Conservation (phyloP, 345 rosid genomes). For the Populus deltoides region DNA sequence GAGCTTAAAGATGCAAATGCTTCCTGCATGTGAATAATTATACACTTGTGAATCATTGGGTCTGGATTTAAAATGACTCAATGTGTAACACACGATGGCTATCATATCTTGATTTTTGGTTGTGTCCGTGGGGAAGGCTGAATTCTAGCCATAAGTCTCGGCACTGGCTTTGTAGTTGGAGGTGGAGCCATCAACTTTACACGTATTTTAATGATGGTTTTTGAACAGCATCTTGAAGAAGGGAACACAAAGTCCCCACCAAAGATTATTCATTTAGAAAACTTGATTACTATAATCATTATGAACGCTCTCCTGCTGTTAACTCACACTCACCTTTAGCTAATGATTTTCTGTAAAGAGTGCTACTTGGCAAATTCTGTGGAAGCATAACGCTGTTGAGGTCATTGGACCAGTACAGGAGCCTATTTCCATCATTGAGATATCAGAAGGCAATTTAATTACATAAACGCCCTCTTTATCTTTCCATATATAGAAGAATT, state of each 20-base stretch:
- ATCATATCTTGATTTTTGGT: constrained; percentile 18
- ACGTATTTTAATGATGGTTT: constrained; percentile 43
- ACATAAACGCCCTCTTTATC: not conserved
- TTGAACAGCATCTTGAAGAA: constrained; percentile 34
- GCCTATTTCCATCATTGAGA: not conserved
- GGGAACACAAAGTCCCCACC: constrained; percentile 15
- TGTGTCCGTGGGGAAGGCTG: constrained; percentile 17
- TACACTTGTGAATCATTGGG: constrained; percentile 29
- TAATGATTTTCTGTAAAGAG: not conserved
- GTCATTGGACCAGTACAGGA: not conserved
- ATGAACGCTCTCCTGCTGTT: constrained; percentile 3
- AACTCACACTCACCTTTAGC: constrained; percentile 2
- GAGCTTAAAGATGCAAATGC: too few species aligned
- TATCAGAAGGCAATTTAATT: not conserved
- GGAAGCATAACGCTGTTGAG: not conserved
- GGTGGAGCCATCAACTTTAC: constrained; percentile 45
- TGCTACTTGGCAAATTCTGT: not conserved
- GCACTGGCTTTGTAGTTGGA: constrained; percentile 35
- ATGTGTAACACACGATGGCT: constrained; percentile 29
- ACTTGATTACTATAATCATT: constrained; percentile 37
- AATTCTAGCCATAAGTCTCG: constrained; percentile 50
- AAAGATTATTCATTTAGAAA: constrained; percentile 33
- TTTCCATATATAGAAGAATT: not conserved
- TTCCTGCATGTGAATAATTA: not conserved
- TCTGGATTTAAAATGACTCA: constrained; percentile 21